Base-by-base conservation (phyloP, 495 filamentous ascomycete genomes). In the Podospora conica region DNA sequence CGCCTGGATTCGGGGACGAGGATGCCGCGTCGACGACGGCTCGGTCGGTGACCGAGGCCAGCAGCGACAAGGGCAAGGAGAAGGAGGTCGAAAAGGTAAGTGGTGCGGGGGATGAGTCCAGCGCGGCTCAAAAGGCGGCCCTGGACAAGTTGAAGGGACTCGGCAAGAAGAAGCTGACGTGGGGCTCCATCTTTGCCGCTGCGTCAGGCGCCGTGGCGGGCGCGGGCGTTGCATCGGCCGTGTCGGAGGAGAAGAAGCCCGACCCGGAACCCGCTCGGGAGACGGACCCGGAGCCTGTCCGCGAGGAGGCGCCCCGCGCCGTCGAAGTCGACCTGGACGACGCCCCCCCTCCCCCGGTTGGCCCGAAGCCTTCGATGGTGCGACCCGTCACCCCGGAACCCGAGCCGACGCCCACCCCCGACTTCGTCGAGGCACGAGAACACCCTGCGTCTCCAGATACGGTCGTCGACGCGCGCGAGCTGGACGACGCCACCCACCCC, bases 401-500 rank as follows among this genome's bases (percentile, higher is more conserved):
- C n/a, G 63, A 58, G 40, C 21, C 61, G 9, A 63, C 61, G n/a
- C 61, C 61, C 18, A 63, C 61, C 12, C 61, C 61, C 29, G 53
- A 55, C 23, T 63, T 23, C 25, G 54, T 58, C 21, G 63, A 64
- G 11, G 24, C 63, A 0, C 40, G 29, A 9, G 63, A 64, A 54
- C 28, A 22, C 22, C 63, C 63, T 20, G 18, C 53, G 12, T 64
- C 63, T 8, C 54, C 63, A 7, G 25, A 55, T 6, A 58, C 21
- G 20, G 63, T 40, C 6, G 55, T 58, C 15, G 40, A 48, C 40
- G 25, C 63, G 40, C 60, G 60, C 20, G 71, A 65, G 55, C 25
- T 69, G 20, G 70, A 73, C 55, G 74, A 72, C 53, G 69, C 55
- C 18, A 71, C 73, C 8, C 76, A 78, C 64, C 78, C 79, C 4